Conservation (phyloP, 495 filamentous ascomycete species). For the Aspergillus saccharolyticus region DNA sequence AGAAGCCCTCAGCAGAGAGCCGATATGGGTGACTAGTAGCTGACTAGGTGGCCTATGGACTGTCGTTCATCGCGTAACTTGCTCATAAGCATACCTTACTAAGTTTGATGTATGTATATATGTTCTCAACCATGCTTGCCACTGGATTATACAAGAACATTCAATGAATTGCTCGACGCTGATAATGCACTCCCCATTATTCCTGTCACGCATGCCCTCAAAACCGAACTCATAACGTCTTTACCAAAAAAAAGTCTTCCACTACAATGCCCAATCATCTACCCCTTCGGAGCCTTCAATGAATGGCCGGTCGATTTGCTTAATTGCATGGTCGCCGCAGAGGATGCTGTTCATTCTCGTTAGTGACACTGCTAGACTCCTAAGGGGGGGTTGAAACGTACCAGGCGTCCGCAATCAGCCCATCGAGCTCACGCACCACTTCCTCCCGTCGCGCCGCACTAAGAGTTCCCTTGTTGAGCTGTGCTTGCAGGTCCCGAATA, state of each 20-base stretch:
- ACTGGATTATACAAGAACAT: not conserved
- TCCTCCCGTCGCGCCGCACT: constrained; percentile 65
- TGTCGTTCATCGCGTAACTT: too few species aligned
- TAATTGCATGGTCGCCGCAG: constrained; percentile 91
- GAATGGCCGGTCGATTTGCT: constrained; percentile 89
- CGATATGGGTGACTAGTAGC: too few species aligned
- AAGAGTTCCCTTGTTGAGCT: constrained; percentile 67
- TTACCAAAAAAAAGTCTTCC: not conserved
- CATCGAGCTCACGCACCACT: constrained; percentile 84
- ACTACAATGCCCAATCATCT: constrained; percentile 78
- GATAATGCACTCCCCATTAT: not conserved
- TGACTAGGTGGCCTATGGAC: too few species aligned
- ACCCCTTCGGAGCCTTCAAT: constrained; percentile 61
- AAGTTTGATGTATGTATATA: too few species aligned
- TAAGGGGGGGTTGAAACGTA: constrained; percentile 37
- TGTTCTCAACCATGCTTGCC: not conserved
- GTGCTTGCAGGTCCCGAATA: constrained; percentile 78
- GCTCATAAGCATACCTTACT: too few species aligned
- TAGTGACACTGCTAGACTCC: constrained; percentile 13
- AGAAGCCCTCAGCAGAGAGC: too few species aligned
- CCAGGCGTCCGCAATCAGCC: constrained; percentile 74
- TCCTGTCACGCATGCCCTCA: too few species aligned
- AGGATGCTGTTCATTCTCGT: constrained; percentile 50
- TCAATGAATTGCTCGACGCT: not conserved
- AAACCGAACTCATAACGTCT: not conserved